Conservation (phyloP, 2,329 filamentous ascomycete species). For the Alternaria metachromatica region DNA sequence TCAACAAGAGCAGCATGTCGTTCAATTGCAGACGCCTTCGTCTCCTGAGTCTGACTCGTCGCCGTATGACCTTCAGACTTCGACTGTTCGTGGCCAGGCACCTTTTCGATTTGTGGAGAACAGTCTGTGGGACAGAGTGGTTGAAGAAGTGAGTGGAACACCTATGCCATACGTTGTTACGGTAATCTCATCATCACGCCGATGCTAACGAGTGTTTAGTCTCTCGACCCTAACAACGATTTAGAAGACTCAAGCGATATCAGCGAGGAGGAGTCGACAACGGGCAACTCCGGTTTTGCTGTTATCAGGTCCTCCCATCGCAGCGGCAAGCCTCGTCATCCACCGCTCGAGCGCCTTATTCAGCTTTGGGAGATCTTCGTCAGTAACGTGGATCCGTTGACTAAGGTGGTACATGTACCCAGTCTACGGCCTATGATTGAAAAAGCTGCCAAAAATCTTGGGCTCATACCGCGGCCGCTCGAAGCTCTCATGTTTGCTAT, state of each 20-base stretch:
- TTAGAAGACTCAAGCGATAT: constrained; percentile 65
- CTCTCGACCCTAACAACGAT: constrained; percentile 32
- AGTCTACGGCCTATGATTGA: constrained; percentile 63
- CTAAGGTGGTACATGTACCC: constrained; percentile 19
- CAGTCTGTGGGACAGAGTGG: not conserved
- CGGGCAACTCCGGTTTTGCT: constrained; percentile 60
- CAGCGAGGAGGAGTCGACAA: constrained; percentile 63
- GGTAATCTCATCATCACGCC: not conserved
- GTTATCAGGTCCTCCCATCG: constrained; percentile 18
- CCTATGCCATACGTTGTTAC: not conserved
- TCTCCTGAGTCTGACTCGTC: not conserved
- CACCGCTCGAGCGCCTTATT: constrained; percentile 68
- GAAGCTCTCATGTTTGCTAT: constrained; percentile 54
- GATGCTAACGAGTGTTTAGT: not conserved
- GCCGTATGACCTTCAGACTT: not conserved
- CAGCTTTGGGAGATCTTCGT: constrained; percentile 75
- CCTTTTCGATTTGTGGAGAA: not conserved
- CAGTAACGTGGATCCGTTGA: constrained; percentile 36
- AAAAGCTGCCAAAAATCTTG: constrained; percentile 63
- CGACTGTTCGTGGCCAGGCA: not conserved
- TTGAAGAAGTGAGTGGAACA: not conserved
- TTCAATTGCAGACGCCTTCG: not conserved
- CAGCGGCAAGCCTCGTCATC: constrained; percentile 67
- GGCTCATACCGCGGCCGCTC: constrained; percentile 60
- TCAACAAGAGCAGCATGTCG: constrained; percentile 14